Evolutionary conservation across 148 eudicot genomes (phyloP), one percentile per base, ranked within the genome.

Genomic region (Rhododendron ferrugineum): DNA sequence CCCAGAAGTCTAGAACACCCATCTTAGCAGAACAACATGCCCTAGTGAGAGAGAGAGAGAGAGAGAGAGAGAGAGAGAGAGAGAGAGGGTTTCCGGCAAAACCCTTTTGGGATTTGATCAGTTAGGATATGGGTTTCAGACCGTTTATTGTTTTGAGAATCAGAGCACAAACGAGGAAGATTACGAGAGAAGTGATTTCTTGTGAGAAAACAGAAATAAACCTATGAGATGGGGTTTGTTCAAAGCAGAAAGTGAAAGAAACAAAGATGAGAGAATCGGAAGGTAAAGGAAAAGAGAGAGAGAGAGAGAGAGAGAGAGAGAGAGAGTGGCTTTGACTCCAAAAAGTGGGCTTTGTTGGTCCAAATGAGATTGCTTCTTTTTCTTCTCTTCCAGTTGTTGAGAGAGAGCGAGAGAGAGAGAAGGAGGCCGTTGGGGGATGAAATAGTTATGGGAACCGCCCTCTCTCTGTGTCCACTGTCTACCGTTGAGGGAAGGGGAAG

Each of bases 1-100:
- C 79, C 64, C 78, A 83, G 5, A 83, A 70, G 32, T 83, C 79
- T 42, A 72, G 50, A 30, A 83, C 28, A 73, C 46, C 85, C 85
- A 83, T 83, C 62, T 73, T 47, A 72, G 32, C 66, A 49, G n/a
- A 47, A 83, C 56, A 44, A 68, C 77, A 82, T 26, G 32, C 42
- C 78, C 60, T 1, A 11, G 37, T 0, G 28, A 68, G 3, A 82
- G 47, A 80, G 13, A 36, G 70, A 47, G 70, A 2, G 1, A 70
- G 40, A 49, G 64, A 78, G 7, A 77, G 34, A n/a, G 72, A 44
- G 56, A 37, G 11, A 75, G 30, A 36, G 44, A 58, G 32, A 37
- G 60, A 77, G 15, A 76, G 49, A 37, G 72, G 40, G 44, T 80
- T 82, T 18, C 26, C 13, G 6, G 50, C 6, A 36, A 36, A 81